Evolutionary conservation across 2,329 filamentous ascomycete species (phyloP).

Genomic region (Pseudocercospora musae): DNA sequence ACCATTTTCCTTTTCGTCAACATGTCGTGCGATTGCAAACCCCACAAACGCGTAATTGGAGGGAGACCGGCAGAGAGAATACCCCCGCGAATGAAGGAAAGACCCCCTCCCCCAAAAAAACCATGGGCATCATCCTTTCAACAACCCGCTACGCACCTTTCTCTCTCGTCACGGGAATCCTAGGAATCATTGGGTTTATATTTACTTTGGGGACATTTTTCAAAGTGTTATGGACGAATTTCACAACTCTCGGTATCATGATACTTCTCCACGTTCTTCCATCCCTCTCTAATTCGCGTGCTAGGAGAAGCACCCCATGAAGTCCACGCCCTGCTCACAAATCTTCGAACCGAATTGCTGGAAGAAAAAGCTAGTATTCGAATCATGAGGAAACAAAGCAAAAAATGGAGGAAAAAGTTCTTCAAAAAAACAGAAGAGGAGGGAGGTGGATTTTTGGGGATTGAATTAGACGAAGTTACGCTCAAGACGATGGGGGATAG

Average conservation of each 20-base stretch:
- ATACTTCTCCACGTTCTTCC: too few relatives aligned
- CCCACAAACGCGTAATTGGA: too few relatives aligned
- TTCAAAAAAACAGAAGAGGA: slow-evolving; percentile 4
- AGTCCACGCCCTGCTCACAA: slow-evolving; percentile 41
- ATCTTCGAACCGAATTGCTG: slow-evolving; percentile 40
- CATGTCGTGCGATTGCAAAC: not conserved
- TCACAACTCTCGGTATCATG: slow-evolving; percentile 37
- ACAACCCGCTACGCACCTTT: slow-evolving; percentile 35
- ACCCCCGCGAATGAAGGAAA: too few relatives aligned
- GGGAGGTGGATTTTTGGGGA: slow-evolving; percentile 13
- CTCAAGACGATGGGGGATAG: slow-evolving; percentile 38
- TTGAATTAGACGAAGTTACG: slow-evolving; percentile 35
- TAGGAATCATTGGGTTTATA: slow-evolving; percentile 44
- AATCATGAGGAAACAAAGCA: slow-evolving; percentile 24
- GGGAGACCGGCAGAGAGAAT: too few relatives aligned
- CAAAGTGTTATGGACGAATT: slow-evolving; percentile 41
- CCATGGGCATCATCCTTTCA: slow-evolving; percentile 35
- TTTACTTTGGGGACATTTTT: slow-evolving; percentile 45
- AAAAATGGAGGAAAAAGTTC: slow-evolving; percentile 5
- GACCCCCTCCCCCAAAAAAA: too few relatives aligned
- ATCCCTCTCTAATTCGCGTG: not conserved
- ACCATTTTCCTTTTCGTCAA: too few relatives aligned
- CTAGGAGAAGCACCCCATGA: slow-evolving; percentile 35
- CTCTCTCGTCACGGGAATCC: slow-evolving; percentile 36
- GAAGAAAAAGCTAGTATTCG: slow-evolving; percentile 41